Percentiles rank a stretch among this genome's conserved stretches.
These are phyloP conservation scores for Lactuca saligna DNA, from an alignment of 129 eudicot genomes.

Conservation along the genomic window DNA sequence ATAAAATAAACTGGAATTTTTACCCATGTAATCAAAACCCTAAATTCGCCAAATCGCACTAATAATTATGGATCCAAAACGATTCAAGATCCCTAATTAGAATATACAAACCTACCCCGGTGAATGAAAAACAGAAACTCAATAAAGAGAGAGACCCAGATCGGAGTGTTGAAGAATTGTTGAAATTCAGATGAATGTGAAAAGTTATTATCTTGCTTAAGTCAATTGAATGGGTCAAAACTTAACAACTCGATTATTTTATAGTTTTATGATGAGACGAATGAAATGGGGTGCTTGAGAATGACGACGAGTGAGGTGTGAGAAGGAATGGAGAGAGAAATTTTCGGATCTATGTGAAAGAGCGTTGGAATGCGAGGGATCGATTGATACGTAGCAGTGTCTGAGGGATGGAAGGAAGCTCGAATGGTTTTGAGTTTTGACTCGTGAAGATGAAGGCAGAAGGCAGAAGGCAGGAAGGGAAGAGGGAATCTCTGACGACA, in stretches of 20 bases:
- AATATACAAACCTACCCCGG: slow-evolving; percentile 30
- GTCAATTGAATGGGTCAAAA: slow-evolving; percentile 34
- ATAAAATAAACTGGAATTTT: background rate
- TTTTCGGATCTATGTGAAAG: slow-evolving; percentile 62
- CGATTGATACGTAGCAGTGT: slow-evolving; percentile 8
- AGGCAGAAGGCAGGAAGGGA: background rate
- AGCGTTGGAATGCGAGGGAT: slow-evolving; percentile 24
- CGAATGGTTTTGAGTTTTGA: background rate
- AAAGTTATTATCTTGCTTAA: background rate
- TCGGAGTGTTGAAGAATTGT: slow-evolving; percentile 15
- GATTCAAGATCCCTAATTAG: slow-evolving; percentile 45
- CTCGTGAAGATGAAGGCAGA: slow-evolving; percentile 10
- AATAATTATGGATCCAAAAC: slow-evolving; percentile 14
- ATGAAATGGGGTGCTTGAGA: slow-evolving; percentile 6
- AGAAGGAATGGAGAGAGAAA: slow-evolving; percentile 13
- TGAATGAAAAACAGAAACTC: slow-evolving; percentile 24
- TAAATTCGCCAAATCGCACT: slow-evolving; percentile 24
- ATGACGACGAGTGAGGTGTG: slow-evolving; percentile 18
- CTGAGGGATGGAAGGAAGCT: background rate
- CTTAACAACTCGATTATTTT: slow-evolving; percentile 13
- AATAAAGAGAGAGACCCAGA: slow-evolving; percentile 20
- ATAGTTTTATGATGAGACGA: slow-evolving; percentile 2
- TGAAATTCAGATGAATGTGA: slow-evolving; percentile 27
- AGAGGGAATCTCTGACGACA: slow-evolving; percentile 22
- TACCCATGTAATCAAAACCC: slow-evolving; percentile 26